phyloP scores from a whole-genome alignment of 176 grass and related monocot genomes.

The Carex parvula region DNA sequence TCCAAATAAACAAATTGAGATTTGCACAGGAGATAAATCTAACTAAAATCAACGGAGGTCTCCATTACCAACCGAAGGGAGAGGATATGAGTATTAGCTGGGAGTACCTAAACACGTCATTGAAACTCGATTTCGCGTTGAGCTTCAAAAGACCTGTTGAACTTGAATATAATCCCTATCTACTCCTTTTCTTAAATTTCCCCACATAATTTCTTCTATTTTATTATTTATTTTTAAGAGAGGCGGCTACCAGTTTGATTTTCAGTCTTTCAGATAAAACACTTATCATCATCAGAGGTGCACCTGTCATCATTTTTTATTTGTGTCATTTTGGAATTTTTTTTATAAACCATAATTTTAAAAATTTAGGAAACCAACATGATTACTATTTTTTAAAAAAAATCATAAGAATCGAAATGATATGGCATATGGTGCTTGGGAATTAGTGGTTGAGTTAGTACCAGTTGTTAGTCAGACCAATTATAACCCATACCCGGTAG shows the following conservation, averaged over 20 bases:
- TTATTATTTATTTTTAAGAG: background rate
- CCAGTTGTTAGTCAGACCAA: too few relatives aligned
- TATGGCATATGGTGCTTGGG: too few relatives aligned
- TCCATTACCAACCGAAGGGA: background rate
- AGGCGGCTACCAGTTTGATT: background rate
- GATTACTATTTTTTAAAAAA: too few relatives aligned
- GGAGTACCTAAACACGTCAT: background rate
- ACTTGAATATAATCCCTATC: background rate
- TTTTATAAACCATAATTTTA: too few relatives aligned
- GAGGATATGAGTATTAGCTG: background rate
- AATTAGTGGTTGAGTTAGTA: too few relatives aligned
- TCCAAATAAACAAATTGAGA: background rate
- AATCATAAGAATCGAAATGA: too few relatives aligned
- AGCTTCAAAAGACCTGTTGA: background rate
- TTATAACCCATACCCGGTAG: too few relatives aligned
- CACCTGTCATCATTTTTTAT: background rate
- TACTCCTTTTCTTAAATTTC: background rate
- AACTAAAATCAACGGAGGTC: background rate
- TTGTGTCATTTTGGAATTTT: too few relatives aligned
- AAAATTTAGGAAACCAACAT: too few relatives aligned
- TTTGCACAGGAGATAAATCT: background rate
- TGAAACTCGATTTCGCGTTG: constrained; percentile 22
- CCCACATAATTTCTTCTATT: background rate
- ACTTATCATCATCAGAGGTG: background rate
- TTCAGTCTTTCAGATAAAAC: background rate